Base-by-base conservation (phyloP, 2,329 filamentous ascomycete species). In the Neocatenulostroma microsporum region DNA sequence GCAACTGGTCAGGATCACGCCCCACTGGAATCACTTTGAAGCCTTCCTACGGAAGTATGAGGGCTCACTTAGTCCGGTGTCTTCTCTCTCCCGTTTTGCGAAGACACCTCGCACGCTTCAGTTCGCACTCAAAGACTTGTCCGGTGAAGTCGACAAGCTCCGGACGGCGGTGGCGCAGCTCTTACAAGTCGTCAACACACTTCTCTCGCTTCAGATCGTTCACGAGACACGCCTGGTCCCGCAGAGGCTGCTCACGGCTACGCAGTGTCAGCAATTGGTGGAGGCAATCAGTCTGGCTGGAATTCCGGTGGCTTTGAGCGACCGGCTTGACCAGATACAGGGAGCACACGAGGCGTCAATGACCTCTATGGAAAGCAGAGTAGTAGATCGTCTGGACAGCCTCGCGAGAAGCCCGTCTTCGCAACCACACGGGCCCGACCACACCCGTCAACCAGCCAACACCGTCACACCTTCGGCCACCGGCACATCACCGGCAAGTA, bases 1-100 rank as follows among this genome's bases (percentile, higher is more conserved):
- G n/a, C 26, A 28, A n/a, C 26, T 28, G 9, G 26, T 14, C 18
- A n/a, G 26, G 13, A 28, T 28, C 26, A 28, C 26, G n/a, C 26
- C 26, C 8, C 26, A 28, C 2, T 28, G 26, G 26, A 13, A 13
- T n/a, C 14, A 15, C 13, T 28, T 28, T 4, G 26, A 28, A 15
- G 26, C 26, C 8, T 28, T 28, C 26, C n/a, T 28, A 15, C 26
- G 18, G 26, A 11, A 28, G 10, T 28, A 14, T n/a, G 26, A 28
- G 14, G 13, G 7, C 9, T 28, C 26, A 8, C n/a, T 28, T n/a
- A 28, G 26, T n/a, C 3, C 14, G n/a, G 14, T 6, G 26, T 28
- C 26, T 5, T 8, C 5, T 1, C 14, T n/a, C 14, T 9, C 13
- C 26, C 14, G 18, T n/a, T 15, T 28, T 28, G 26, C 26, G 10